These are phyloP conservation scores for Solanum chmielewskii DNA, from an alignment of 257 asterid genomes.

Conservation along the genomic window DNA sequence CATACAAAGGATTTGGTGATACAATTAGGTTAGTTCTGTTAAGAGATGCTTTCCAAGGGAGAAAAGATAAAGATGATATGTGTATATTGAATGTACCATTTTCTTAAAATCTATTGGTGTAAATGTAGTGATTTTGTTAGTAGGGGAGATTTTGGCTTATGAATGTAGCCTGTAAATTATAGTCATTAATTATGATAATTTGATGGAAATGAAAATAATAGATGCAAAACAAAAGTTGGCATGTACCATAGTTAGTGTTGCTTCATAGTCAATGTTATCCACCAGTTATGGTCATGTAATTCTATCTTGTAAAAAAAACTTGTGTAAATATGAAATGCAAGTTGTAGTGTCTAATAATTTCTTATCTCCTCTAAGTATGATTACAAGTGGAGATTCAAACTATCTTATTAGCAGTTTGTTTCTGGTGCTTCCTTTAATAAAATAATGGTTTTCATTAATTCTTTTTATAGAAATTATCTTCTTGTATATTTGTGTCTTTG, in stretches of 20 bases:
- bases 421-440: background rate
- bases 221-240: background rate
- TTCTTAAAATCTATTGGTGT: background rate
- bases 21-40: conserved; percentile 81
- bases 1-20: conserved; percentile 84
- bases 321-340: background rate
- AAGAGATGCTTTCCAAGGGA: conserved; percentile 84
- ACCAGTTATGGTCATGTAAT: background rate
- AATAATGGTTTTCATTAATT: conserved; percentile 8
- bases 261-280: background rate
- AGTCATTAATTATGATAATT: background rate
- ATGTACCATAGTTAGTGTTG: background rate
- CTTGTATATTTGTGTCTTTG: background rate
- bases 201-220: background rate
- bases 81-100: background rate
- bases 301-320: background rate
- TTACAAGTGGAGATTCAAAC: background rate
- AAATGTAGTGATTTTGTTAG: background rate
- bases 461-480: background rate
- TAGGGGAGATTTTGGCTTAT: background rate
- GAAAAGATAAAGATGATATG: conserved; percentile 90
- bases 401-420: background rate
- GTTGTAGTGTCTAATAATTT: background rate
- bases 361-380: background rate
- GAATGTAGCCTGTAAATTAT: background rate